Conservation (phyloP, 768 basidiomycete genomes). For the Naematelia aurantialba region DNA sequence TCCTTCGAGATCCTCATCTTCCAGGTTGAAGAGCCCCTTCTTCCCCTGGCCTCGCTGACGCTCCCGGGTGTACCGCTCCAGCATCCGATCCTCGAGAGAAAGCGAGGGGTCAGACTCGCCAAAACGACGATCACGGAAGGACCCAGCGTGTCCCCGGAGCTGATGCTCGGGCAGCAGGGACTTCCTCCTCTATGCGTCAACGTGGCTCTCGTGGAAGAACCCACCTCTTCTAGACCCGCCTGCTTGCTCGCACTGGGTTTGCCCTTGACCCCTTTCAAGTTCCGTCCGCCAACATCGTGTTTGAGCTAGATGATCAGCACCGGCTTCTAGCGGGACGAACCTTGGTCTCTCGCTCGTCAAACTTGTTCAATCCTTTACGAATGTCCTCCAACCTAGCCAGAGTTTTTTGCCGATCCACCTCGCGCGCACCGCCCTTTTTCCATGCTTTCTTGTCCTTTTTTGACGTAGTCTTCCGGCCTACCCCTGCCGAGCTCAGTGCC, state of each 20-base stretch:
- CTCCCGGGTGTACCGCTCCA: conserved; percentile 91
- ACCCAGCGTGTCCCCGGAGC: conserved; percentile 74
- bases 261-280: conserved; percentile 74
- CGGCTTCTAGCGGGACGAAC: conserved; percentile 52
- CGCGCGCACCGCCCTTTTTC: conserved; percentile 61
- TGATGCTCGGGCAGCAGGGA: conserved; percentile 83
- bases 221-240: conserved; percentile 81
- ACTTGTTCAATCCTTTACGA: conserved; percentile 81
- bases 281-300: conserved; percentile 85
- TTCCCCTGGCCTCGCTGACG: conserved; percentile 58
- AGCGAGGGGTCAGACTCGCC: conserved; percentile 91
- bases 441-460: conserved; percentile 61
- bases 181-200: conserved; percentile 65
- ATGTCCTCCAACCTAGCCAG: conserved; percentile 77
- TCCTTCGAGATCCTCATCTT: conserved; percentile 44
- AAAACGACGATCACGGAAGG: conserved; percentile 88
- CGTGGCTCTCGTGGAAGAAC: conserved; percentile 28
- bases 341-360: conserved; percentile 87
- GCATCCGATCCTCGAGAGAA: conserved; percentile 93
- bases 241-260: conserved; percentile 84
- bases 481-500: conserved; percentile 72
- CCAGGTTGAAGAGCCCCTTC: conserved; percentile 77
- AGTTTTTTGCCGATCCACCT: conserved; percentile 66
- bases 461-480: conserved; percentile 60
- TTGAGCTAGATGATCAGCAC: conserved; percentile 34